Evolutionary conservation across 1,139 yeast species (phyloP).

Genomic region (Geotrichum restrictum): DNA sequence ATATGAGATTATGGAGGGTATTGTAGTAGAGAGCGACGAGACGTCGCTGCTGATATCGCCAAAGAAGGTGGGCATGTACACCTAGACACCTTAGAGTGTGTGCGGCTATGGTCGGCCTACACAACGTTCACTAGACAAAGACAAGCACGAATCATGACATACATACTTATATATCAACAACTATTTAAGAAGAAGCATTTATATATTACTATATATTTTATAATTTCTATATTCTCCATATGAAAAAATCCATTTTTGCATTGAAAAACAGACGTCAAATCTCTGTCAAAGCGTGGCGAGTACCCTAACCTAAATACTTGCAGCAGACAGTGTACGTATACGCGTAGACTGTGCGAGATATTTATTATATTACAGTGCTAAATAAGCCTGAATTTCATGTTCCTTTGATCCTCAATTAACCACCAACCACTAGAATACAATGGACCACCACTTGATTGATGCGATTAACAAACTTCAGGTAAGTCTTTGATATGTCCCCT

Average conservation of each 20-base stretch:
- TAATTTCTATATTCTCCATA: neutral
- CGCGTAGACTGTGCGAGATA: no score
- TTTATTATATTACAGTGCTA: no score
- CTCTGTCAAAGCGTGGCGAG: neutral
- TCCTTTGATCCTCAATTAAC: neutral
- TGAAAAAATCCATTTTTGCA: neutral
- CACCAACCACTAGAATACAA: constrained; percentile 30
- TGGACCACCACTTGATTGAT: constrained; percentile 88
- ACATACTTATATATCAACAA: no score
- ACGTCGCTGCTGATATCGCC: constrained; percentile 8
- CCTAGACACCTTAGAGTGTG: neutral
- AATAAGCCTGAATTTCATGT: constrained; percentile 65
- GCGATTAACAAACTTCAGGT: constrained; percentile 76
- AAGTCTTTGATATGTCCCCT: constrained; percentile 8
- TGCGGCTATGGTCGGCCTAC: no score
- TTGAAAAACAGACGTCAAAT: neutral
- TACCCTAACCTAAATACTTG: neutral
- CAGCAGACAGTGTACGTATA: no score
- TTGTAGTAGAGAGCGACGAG: constrained; percentile 1
- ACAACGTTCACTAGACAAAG: no score
- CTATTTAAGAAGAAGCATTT: no score
- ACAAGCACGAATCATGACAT: no score
- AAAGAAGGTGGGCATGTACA: constrained; percentile 6
- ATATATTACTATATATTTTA: neutral
- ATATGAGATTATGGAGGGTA: constrained; percentile 5